Base-by-base conservation (phyloP, 129 eudicot genomes). In the Centaurea solstitialis region DNA sequence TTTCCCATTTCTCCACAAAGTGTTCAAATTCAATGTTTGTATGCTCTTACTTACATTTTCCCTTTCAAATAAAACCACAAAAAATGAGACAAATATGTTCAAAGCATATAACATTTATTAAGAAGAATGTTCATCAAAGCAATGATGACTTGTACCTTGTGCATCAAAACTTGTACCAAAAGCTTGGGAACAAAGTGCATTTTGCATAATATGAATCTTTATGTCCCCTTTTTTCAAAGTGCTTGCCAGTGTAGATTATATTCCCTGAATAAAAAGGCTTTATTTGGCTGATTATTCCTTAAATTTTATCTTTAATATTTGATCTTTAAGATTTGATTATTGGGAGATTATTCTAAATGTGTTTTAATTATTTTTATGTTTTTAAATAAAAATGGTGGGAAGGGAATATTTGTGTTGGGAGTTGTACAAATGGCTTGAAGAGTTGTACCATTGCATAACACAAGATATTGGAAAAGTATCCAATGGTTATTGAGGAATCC, bases 1-100 rank as follows among this genome's bases (percentile, higher is more conserved):
- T 83, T 83, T 83, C 86, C 78, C 86, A 77, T 4, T 78, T 83
- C 69, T 83, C 86, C 67, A 81, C 85, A 81, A 81, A 81, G 85
- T 15, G 74, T 75, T 33, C 37, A 33, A 26, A 33, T 40, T 66
- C 80, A 83, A 53, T 81, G 72, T 68, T 67, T 75, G 75, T 75
- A 68, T 68, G 67, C 33, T 78, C 43, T 78, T 67, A 57, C 68
- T 35, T 50, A 50, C 40, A 33, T 71, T 75, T 15, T 72, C 15
- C 72, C 18, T 57, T 79, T 79, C 76, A 47, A 79, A 53, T 10
- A 11, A 23, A 30, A 79, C 61, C 40, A 26, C 18, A 30, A 17
- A 47, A 43, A 41, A 5, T 17, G 64, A 8, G 22, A 53, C 22
- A 53, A 53, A 53, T 50, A 50, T 33, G 37, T 33, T 33, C 37